These are phyloP conservation scores for Neopestalotiopsis rosae DNA, from an alignment of 2,329 filamentous ascomycete genomes.

Conservation along the genomic window DNA sequence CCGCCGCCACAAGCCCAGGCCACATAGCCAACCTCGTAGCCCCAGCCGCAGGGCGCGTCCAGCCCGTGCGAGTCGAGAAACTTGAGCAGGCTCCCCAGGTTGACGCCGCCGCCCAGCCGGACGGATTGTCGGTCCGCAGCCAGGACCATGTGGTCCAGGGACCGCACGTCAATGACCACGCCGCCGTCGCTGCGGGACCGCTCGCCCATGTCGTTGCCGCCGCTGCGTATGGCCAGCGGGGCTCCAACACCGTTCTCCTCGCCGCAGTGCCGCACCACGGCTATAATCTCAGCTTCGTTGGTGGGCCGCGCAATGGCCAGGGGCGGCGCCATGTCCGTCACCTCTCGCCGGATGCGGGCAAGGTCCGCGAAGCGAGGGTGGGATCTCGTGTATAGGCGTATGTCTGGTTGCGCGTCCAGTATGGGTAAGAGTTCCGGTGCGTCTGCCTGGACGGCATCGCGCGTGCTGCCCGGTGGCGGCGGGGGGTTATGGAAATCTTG, in stretches of 20 bases:
- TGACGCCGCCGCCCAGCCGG: conserved; percentile 17
- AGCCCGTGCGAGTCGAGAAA: conserved; percentile 16
- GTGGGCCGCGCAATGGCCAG: conserved; percentile 12
- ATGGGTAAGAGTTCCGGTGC: not conserved
- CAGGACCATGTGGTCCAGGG: conserved; percentile 10
- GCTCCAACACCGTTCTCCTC: not conserved
- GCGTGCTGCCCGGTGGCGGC: not conserved
- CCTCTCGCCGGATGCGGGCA: not conserved
- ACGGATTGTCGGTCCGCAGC: conserved; percentile 5
- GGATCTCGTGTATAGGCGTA: conserved; percentile 8
- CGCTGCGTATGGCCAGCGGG: conserved; percentile 16
- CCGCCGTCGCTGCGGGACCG: conserved; percentile 16
- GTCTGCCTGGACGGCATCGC: not conserved
- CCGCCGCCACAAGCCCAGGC: conserved; percentile 21
- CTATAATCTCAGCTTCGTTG: not conserved
- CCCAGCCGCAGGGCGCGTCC: conserved; percentile 19
- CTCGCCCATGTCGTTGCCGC: conserved; percentile 17
- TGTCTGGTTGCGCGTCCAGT: not conserved
- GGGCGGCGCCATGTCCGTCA: not conserved
- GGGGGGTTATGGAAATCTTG: conserved; percentile 2
- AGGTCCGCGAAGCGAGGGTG: not conserved
- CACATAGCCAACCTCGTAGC: conserved; percentile 16
- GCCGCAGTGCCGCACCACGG: too few relatives aligned
- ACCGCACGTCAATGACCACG: conserved; percentile 20
- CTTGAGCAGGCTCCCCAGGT: not conserved